Base-by-base conservation (phyloP, 2,329 filamentous ascomycete genomes). In the Fusarium tjaetaba region DNA sequence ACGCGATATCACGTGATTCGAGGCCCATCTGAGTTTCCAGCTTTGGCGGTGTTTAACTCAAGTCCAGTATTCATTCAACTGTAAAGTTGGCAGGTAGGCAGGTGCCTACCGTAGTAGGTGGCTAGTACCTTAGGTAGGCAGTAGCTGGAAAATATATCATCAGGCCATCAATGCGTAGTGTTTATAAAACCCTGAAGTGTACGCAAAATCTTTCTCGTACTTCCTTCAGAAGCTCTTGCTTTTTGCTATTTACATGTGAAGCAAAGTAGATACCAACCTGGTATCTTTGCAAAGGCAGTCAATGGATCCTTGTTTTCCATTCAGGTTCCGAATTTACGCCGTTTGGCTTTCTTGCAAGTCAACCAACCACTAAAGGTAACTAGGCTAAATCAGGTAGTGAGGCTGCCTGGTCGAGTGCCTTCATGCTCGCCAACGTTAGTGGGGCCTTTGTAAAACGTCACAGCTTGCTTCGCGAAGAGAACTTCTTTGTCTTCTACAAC, bases 1-100 rank as follows among this genome's bases (percentile, higher is more conserved):
- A 79, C 81, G 77, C 81, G 81, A 79, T 77, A 13, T 69, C 71
- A 73, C 71, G 71, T 73, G 71, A 39, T 18, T 2, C 5, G 8
- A 30, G 8, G 18, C 18, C 20, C n/a, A 32, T n/a, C 20, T 32
- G 6, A 20, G n/a, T 22, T 52, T 26, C 18, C 30, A 52, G 32
- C 30, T 52, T 36, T 52, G 49, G 34, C n/a, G n/a, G 20, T 36
- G 16, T 34, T n/a, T 24, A 24, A n/a, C n/a, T 20, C 26, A n/a
- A 28, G 26, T 48, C 45, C 26, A 51, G n/a, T 16, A n/a, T 30
- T 49, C 26, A 48, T 30, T 49, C 26, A 48, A 30, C 28, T 45
- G 42, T 13, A 26, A 45, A 26, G 24, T 30, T 22, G 22, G 26
- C 14, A 49, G 46, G 46, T 38, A 26, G 26, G 26, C 6, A 38